Conservation (phyloP, 2,329 filamentous ascomycete genomes). For the Cercospora zeina region DNA sequence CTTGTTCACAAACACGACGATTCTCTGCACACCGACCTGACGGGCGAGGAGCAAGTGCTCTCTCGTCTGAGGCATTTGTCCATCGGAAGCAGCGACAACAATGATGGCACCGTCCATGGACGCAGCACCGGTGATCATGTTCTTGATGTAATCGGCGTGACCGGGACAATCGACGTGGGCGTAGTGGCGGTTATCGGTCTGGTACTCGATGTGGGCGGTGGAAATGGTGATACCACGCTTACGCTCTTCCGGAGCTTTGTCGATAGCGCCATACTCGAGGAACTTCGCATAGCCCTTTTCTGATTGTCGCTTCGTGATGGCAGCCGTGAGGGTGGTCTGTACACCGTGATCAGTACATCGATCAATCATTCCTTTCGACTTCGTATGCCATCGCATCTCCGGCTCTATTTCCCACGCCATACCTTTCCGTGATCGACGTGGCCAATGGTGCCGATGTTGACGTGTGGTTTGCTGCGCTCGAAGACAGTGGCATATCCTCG, state of each 20-base stretch:
- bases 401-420: constrained; percentile 31
- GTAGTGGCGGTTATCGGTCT: constrained; percentile 92
- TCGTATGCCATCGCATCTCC: neutral
- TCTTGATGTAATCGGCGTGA: constrained; percentile 99
- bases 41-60: constrained; percentile 97
- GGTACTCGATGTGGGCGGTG: constrained; percentile 97
- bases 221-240: constrained; percentile 99
- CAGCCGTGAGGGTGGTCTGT: constrained; percentile 94
- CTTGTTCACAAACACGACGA: constrained; percentile 99
- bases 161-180: constrained; percentile 99
- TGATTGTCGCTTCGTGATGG: constrained; percentile 97
- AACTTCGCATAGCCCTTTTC: constrained; percentile 92
- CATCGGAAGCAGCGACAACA: constrained; percentile 95
- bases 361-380: neutral
- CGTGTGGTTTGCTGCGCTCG: constrained; percentile 91
- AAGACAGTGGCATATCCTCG: constrained; percentile 66
- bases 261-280: constrained; percentile 96
- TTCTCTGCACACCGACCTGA: constrained; percentile 96
- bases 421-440: constrained; percentile 99
- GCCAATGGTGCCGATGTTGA: constrained; percentile 98
- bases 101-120: constrained; percentile 99
- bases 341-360: constrained; percentile 16
- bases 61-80: constrained; percentile 99
- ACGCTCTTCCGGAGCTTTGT: constrained; percentile 98
- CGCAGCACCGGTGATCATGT: constrained; percentile 99